phyloP scores from a whole-genome alignment of 2,329 filamentous ascomycete species.

The Tolypocladium tropicale region DNA sequence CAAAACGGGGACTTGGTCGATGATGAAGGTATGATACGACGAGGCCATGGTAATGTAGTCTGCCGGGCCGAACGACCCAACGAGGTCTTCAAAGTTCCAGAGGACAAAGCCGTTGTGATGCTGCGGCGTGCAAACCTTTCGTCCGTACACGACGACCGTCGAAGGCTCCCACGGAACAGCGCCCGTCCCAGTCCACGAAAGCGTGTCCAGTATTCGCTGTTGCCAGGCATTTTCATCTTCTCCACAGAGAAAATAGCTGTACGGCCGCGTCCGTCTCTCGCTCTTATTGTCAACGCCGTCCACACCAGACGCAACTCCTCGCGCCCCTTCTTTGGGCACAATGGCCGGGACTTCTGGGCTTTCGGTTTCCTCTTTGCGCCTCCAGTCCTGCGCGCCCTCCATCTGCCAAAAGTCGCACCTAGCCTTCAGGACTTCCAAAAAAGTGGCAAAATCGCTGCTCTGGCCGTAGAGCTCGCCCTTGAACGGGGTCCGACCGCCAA shows the following conservation, averaged over 20 bases:
- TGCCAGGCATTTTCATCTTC: conserved; percentile 19
- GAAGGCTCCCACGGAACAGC: conserved; percentile 30
- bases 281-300: background rate
- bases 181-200: conserved; percentile 11
- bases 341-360: conserved; percentile 1
- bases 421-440: conserved; percentile 65
- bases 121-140: conserved; percentile 47
- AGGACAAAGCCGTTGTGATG: conserved; percentile 46
- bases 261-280: conserved; percentile 14
- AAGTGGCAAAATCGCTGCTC: conserved; percentile 64
- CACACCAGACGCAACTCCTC: background rate
- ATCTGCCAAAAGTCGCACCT: conserved; percentile 80
- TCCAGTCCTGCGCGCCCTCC: conserved; percentile 64
- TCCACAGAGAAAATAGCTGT: conserved; percentile 17
- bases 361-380: conserved; percentile 38
- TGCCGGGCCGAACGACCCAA: conserved; percentile 60
- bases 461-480: conserved; percentile 45
- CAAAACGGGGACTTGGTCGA: conserved; percentile 60
- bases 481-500: conserved; percentile 26
- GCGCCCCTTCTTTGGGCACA: background rate
- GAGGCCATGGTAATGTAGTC: conserved; percentile 78
- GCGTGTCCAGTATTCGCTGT: conserved; percentile 10
- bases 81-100: conserved; percentile 62
- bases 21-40: conserved; percentile 66
- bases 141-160: conserved; percentile 49